A percentile compares a stretch with the other conserved stretches of the same genome.
Evolutionary conservation across 2,329 filamentous ascomycete species (phyloP).

Genomic region (Aspergillus aculeatinus): DNA sequence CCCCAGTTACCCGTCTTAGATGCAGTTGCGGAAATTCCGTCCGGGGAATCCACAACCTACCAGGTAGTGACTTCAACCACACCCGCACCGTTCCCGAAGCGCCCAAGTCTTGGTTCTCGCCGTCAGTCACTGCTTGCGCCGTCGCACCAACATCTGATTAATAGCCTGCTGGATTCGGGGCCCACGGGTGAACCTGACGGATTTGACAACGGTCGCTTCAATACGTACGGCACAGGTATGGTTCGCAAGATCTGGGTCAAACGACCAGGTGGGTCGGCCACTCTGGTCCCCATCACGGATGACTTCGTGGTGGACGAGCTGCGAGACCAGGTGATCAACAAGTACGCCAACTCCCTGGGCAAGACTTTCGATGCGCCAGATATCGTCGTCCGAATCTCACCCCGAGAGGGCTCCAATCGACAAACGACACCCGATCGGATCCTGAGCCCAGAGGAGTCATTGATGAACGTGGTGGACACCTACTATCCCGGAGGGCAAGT

Average conservation of each 20-base stretch:
- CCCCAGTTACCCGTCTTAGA: constrained; percentile 28
- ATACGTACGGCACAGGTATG: constrained; percentile 33
- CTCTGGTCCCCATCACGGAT: constrained; percentile 78
- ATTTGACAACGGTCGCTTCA: constrained; percentile 18
- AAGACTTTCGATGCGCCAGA: constrained; percentile 88
- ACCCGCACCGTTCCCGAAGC: constrained; percentile 26
- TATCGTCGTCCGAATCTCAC: constrained; percentile 72
- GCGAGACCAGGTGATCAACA: constrained; percentile 84
- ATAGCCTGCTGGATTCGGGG: constrained; percentile 32
- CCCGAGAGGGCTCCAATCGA: constrained; percentile 58
- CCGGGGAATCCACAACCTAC: constrained; percentile 13
- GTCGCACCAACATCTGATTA: constrained; percentile 41
- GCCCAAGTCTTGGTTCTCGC: constrained; percentile 36
- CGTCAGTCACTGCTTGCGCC: constrained; percentile 43
- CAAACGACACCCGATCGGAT: constrained; percentile 60
- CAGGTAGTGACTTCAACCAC: constrained; percentile 8
- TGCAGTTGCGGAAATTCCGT: constrained; percentile 28
- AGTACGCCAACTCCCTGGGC: constrained; percentile 91
- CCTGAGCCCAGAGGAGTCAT: constrained; percentile 81
- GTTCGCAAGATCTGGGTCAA: constrained; percentile 89
- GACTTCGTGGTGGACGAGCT: constrained; percentile 94
- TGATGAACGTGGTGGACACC: constrained; percentile 72
- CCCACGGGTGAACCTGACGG: constrained; percentile 24
- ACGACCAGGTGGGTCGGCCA: constrained; percentile 79
- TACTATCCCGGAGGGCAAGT: constrained; percentile 85